Base-by-base conservation (phyloP, 345 rosid species). In the Citrus australasica region DNA sequence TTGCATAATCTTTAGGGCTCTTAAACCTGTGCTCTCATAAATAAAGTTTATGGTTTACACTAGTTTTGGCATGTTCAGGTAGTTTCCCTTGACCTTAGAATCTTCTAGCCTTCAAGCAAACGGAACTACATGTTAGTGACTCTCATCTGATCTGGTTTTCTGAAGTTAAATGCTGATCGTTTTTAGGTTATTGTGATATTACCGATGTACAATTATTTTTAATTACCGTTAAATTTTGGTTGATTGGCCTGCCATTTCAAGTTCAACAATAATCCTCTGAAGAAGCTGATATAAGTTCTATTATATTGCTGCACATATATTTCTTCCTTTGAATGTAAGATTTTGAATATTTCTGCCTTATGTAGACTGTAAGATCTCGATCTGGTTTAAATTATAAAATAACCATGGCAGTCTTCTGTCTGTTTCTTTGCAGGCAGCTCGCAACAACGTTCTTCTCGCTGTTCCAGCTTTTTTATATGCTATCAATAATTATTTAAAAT, bases 381-480 rank as follows among this genome's bases (percentile, higher is more conserved):
- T 64, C 37, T 62, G 32, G 27, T n/a, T 38, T 30, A 28, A 51
- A 53, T 48, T 61, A 37, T 73, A 38, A 32, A 61, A 66, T 66
- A 75, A 72, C 61, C 48, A 24, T 67, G 58, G 65, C 67, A 68
- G 72, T 79, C 38, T 74, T 75, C 35, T 73, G n/a, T 72, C n/a
- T n/a, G 48, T 76, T 62, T 79, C 46, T 67, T 85, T 72, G 77
- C 94, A 94, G 97, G 97, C 97, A 83, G 97, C 99, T 58, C 97
- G 97, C 78, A 92, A 91, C 85, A 95, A 95, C 82, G 87, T 79
- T 69, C 97, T 95, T 83, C 97, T 95, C 28, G 99, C 98, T 66
- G 96, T 92, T 86, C 99, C 99, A 74, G 98, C 99, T 7, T 67
- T 91, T 82, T 83, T 95, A 7, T 95, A 95, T 83, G 99, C 99